Percentiles rank a stretch among this genome's conserved stretches.
Evolutionary conservation across 2,329 filamentous ascomycete genomes (phyloP).

Genomic region (Myotisia sp.): DNA sequence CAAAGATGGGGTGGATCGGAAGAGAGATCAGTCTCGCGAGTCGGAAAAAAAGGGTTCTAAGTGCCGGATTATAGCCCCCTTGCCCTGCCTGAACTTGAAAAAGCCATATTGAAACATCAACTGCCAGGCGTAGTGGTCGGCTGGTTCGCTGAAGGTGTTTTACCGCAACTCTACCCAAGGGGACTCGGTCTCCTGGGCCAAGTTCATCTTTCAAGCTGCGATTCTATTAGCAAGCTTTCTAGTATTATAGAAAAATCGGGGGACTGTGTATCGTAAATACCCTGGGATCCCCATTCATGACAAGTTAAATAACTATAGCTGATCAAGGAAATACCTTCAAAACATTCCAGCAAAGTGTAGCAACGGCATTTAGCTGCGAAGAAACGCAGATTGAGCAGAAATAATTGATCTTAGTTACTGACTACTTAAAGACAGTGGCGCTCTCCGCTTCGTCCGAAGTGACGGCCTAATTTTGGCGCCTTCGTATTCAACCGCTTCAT

Average conservation of each 20-base stretch:
- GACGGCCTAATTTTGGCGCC: no score
- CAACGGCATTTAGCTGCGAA: no score
- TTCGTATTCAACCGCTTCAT: no score
- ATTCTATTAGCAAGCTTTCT: not conserved
- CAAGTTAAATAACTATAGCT: no score
- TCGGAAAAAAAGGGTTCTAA: constrained; percentile 86
- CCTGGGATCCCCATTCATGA: constrained; percentile 33
- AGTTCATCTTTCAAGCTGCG: constrained; percentile 66
- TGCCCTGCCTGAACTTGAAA: constrained; percentile 79
- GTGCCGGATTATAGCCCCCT: constrained; percentile 76
- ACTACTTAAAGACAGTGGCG: no score
- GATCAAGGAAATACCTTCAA: no score
- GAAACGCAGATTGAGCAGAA: no score
- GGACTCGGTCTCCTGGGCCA: constrained; percentile 61
- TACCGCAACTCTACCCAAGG: constrained; percentile 68
- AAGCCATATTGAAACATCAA: constrained; percentile 95
- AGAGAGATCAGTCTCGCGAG: constrained; percentile 61
- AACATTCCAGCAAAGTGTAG: no score
- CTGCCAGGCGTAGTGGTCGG: constrained; percentile 68
- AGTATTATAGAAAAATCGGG: not conserved
- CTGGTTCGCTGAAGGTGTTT: constrained; percentile 57
- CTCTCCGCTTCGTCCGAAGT: no score
- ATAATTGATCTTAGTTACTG: no score
- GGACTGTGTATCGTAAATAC: constrained; percentile 18
- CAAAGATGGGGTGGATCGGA: constrained; percentile 75